A percentile compares a stretch with the other conserved stretches of the same genome.
Conservation (phyloP, 192 early-diverging fungal species). For the Glomus cerebriforme region DNA sequence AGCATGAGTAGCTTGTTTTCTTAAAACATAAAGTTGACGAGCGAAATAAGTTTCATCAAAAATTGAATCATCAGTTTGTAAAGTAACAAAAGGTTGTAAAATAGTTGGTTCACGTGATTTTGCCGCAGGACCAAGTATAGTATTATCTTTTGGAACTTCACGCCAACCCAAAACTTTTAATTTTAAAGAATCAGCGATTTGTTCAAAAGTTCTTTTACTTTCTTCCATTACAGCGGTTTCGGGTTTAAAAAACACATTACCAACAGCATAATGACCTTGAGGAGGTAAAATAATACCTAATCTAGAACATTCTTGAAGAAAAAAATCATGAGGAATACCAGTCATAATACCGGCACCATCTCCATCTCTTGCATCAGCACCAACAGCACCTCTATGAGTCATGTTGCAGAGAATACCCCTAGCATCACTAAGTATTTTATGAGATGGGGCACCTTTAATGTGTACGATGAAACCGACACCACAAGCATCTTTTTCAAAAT, state of each 20-base stretch:
- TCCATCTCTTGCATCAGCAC: slow-evolving; percentile 93
- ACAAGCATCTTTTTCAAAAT: slow-evolving; percentile 91
- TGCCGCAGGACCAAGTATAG: slow-evolving; percentile 88
- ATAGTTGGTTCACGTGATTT: slow-evolving; percentile 90
- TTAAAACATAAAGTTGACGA: slow-evolving; percentile 84
- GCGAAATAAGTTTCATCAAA: slow-evolving; percentile 71
- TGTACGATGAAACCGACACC: slow-evolving; percentile 97
- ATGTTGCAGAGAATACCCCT: slow-evolving; percentile 95
- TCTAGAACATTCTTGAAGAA: slow-evolving; percentile 62
- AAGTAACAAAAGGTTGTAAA: slow-evolving; percentile 87
- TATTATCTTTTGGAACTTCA: slow-evolving; percentile 77
- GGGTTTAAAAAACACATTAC: slow-evolving; percentile 89
- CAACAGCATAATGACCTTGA: slow-evolving; percentile 90
- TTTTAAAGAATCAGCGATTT: slow-evolving; percentile 72
- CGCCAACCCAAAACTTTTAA: slow-evolving; percentile 90
- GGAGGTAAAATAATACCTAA: slow-evolving; percentile 71
- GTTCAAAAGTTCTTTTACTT: slow-evolving; percentile 74
- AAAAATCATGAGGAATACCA: slow-evolving; percentile 89
- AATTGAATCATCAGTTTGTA: slow-evolving; percentile 38
- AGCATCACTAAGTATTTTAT: slow-evolving; percentile 91
- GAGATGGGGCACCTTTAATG: slow-evolving; percentile 82
- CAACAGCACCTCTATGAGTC: slow-evolving; percentile 96
- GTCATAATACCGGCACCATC: slow-evolving; percentile 99
- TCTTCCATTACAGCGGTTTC: slow-evolving; percentile 62
- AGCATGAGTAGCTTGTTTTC: slow-evolving; percentile 87